Evolutionary conservation across 108 stramenopile genomes (phyloP).

Genomic region (Epithemia pelagica): DNA sequence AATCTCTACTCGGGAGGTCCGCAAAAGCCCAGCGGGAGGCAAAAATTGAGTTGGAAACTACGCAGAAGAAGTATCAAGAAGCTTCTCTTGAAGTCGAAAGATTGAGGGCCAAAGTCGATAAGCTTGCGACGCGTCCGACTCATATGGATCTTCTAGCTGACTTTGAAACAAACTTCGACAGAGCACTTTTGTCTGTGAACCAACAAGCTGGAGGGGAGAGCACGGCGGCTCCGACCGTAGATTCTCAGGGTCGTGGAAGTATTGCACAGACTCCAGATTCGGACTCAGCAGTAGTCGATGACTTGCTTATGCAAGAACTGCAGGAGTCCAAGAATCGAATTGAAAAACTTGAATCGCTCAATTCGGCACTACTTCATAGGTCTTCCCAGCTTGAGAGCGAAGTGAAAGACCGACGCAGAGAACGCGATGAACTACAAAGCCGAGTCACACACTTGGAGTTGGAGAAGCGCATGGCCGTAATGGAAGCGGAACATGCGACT

Average conservation of each 20-base stretch:
- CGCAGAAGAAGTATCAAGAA: slow-evolving; percentile 44
- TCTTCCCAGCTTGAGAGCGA: slow-evolving; percentile 49
- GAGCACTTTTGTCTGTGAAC: slow-evolving; percentile 53
- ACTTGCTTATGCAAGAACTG: slow-evolving; percentile 61
- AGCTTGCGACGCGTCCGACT: slow-evolving; percentile 67
- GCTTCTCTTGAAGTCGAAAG: slow-evolving; percentile 48
- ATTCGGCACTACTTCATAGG: slow-evolving; percentile 47
- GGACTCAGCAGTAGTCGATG: slow-evolving; percentile 24
- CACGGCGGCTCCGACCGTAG: slow-evolving; percentile 17
- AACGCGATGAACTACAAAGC: slow-evolving; percentile 39
- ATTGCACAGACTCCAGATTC: background rate
- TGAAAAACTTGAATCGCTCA: slow-evolving; percentile 64
- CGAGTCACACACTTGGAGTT: slow-evolving; percentile 51
- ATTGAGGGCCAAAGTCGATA: slow-evolving; percentile 60
- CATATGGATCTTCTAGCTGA: slow-evolving; percentile 81
- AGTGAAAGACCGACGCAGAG: slow-evolving; percentile 21
- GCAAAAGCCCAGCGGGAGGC: slow-evolving; percentile 84
- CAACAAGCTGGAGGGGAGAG: slow-evolving; percentile 66
- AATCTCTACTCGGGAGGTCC: slow-evolving; percentile 73
- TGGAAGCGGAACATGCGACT: slow-evolving; percentile 75
- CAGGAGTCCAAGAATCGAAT: slow-evolving; percentile 58
- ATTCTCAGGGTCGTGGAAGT: background rate
- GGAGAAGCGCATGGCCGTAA: slow-evolving; percentile 75
- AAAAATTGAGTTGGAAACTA: slow-evolving; percentile 62
- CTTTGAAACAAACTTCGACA: slow-evolving; percentile 87